A percentile compares a stretch with the other conserved stretches of the same genome.
Evolutionary conservation across 2,329 filamentous ascomycete species (phyloP).

Genomic region (Aspergillus flavus): DNA sequence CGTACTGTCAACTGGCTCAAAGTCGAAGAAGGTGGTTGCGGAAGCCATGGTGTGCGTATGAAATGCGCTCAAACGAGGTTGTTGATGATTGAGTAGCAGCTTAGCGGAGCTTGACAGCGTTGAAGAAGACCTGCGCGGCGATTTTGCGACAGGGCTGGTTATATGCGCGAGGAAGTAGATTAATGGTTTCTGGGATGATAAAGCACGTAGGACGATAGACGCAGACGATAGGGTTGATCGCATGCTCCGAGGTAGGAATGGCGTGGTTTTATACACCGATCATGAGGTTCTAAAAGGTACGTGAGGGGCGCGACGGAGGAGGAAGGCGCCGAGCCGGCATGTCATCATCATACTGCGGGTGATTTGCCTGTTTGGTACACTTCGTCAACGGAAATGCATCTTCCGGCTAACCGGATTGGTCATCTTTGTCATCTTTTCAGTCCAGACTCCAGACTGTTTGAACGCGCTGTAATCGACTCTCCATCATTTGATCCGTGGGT

Average conservation of each 20-base stretch:
- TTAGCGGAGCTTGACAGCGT: neutral
- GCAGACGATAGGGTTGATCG: neutral
- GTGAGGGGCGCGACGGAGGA: neutral
- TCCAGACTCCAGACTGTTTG: neutral
- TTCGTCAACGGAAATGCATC: constrained; percentile 1
- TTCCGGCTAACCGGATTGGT: neutral
- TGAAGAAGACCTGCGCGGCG: neutral
- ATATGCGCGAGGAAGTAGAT: neutral
- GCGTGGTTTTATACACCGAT: neutral
- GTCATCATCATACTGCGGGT: constrained; percentile 8
- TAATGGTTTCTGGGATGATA: neutral
- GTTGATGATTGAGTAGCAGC: neutral
- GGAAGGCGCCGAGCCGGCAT: neutral
- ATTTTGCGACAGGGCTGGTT: neutral
- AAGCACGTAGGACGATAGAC: neutral
- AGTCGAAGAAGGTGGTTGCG: constrained; percentile 62
- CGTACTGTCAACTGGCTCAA: constrained; percentile 61
- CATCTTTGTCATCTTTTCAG: neutral
- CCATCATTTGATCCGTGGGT: neutral
- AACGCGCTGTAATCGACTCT: neutral
- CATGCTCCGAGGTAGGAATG: neutral
- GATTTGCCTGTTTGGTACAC: constrained; percentile 1
- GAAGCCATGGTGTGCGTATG: constrained; percentile 54
- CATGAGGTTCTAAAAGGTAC: neutral
- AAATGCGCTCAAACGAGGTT: neutral